Base-by-base conservation (phyloP, 2,329 filamentous ascomycete genomes). In the Paraconiothyrium sp. region DNA sequence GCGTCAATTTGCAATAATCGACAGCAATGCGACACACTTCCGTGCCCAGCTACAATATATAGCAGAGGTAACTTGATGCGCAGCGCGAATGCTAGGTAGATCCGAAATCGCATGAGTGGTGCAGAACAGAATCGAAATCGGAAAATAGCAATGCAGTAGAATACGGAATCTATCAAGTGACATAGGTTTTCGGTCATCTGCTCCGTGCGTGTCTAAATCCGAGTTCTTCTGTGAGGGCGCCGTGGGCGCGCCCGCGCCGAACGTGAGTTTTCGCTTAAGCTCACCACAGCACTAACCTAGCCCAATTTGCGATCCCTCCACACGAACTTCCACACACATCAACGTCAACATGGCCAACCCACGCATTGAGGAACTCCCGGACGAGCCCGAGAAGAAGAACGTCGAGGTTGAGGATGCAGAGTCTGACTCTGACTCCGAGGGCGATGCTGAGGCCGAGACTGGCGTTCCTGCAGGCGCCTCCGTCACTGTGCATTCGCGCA, bases 291-390 rank as follows among this genome's bases (percentile, higher is more conserved):
- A 46, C 54, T 61, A 57, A 30, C 27, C 32, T 59, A 48, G 30
- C 54, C 41, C 59, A 61, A 43, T 24, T 41, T 59, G 58, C 57
- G 64, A 54, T 64, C 60, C 58, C 65, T 59, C 61, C 63, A 67
- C 63, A 48, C 44, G 61, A 58, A 60, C 66, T 56, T 64, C 64
- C 63, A 70, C 68, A 74, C 70, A 72, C 65, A 81, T 11, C 78
- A 81, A 22, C 78, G 70, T 77, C 80, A 92, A 83, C 82, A 99
- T 99, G 95, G 91, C 95, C 81, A 96, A 97, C 87, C 92, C 94
- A 82, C 92, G 94, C 84, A 90, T 98, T 84, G 94, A 99, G 88
- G 95, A 99, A 86, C 89, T 99, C 77, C 91, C 92, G 75, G 95
- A 98, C 80, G 93, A 87, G 85, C 87, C 89, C 79, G 89, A 92